Conservation (phyloP, 495 filamentous ascomycete genomes). For the Aspergillus nidulans region DNA sequence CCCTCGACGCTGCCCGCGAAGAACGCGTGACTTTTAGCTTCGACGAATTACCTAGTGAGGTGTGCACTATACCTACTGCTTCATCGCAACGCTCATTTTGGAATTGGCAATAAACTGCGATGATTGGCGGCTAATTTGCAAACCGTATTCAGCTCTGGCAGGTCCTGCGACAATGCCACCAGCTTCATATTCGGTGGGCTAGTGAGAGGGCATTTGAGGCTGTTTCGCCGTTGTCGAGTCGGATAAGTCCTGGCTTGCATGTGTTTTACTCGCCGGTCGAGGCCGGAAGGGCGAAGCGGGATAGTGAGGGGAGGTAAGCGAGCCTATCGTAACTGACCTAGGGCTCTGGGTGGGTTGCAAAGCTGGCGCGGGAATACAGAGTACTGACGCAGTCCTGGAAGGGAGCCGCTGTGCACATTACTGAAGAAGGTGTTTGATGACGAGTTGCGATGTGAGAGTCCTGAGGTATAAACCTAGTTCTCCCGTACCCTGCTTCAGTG, state of each 20-base stretch:
- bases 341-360: not conserved
- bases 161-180: constrained; percentile 61
- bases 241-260: constrained; percentile 77
- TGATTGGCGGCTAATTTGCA: not conserved
- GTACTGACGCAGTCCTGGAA: constrained; percentile 22
- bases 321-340: constrained; percentile 14
- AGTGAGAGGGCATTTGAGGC: constrained; percentile 51
- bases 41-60: constrained; percentile 68
- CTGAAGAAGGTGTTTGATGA: constrained; percentile 59
- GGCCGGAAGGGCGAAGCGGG: not conserved
- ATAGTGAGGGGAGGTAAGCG: constrained; percentile 22
- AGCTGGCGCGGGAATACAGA: not conserved
- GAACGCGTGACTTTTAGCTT: constrained; percentile 71
- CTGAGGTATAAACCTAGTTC: constrained; percentile 36
- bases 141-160: constrained; percentile 43
- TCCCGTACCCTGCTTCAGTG: not conserved
- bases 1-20: constrained; percentile 64
- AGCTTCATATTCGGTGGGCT: constrained; percentile 79
- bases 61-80: constrained; percentile 27
- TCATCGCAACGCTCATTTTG: constrained; percentile 5
- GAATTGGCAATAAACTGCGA: not conserved
- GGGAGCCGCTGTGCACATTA: constrained; percentile 55
- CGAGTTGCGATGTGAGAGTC: constrained; percentile 48
- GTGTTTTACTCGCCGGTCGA: constrained; percentile 64
- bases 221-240: constrained; percentile 65